Conservation (phyloP, 192 early-diverging fungal genomes). For the Oehlia diaphana region DNA sequence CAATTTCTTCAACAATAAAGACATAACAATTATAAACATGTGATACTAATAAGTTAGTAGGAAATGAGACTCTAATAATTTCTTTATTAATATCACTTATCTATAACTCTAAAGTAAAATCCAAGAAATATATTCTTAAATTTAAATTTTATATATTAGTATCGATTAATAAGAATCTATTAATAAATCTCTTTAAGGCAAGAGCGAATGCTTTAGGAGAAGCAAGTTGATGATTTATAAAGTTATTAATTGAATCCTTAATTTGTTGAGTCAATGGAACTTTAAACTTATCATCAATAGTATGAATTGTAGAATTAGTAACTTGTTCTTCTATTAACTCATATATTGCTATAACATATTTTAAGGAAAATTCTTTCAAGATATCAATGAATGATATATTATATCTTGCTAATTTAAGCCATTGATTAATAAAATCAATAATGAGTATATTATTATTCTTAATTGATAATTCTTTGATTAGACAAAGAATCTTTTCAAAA, state of each 20-base stretch:
- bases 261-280: not conserved
- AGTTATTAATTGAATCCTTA: not conserved
- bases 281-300: not conserved
- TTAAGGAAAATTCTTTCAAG: not conserved
- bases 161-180: not conserved
- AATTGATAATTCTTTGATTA: not conserved
- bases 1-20: not conserved
- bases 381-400: not conserved
- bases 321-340: not conserved
- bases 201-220: conserved; percentile 19
- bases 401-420: not conserved
- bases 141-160: not conserved
- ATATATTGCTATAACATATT: not conserved
- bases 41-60: not conserved
- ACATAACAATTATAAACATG: not conserved
- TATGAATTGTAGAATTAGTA: not conserved
- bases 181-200: conserved; percentile 27
- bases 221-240: not conserved
- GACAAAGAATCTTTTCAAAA: not conserved
- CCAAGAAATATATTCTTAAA: not conserved
- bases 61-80: not conserved
- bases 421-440: not conserved
- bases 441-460: not conserved
- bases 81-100: not conserved
- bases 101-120: not conserved